Evolutionary conservation across 176 grass and related monocot genomes (phyloP), one percentile per base, ranked within the genome.

Genomic region (Musa schizocarpa): DNA sequence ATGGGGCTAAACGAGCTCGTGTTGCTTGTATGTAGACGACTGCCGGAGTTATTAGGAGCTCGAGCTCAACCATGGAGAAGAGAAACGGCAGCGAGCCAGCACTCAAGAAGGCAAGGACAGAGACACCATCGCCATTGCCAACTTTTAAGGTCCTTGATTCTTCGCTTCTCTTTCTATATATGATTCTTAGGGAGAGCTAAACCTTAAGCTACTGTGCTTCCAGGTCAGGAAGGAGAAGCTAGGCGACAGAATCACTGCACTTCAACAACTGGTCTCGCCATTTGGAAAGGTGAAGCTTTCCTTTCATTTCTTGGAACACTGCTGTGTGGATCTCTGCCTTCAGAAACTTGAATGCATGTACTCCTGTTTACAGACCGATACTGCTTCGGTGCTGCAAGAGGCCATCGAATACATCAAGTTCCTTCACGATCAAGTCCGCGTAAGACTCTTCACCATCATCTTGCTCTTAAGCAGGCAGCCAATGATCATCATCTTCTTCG

Each of bases 141-240:
- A 89, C 86, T 75, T 93, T 98, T 71, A 98, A 93, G 86, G 94
- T 91, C 82, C 8, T 49, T 51, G 48, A 71, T 21, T 12, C 0
- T 51, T 17, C 8, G 17, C 20, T 17, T 62, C 57, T 57, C 54
- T 57, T 5, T 57, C 54, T 57, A 11, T 57, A 11, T 43, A 43
- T 43, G 34, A 43, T 43, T 43, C 34, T 43, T 43, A 43, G 34
- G 34, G 34, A 43, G 34, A 6, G 34, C 34, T 5, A 43, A 43
- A 43, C 34, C 34, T 43, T 43, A 43, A 5, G 34, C 34, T 43
- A 43, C 34, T 43, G 34, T 43, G 34, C 4, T 43, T 68, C 59
- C 76, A 98, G 94, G 88, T 93, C 63, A 91, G 94, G 82, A 98
- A 98, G 82, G 94, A 98, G 88, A 98, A 93, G 82, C 71, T 98